phyloP scores from a whole-genome alignment of 192 early-diverging fungal species.

The Backusella macrospora region DNA sequence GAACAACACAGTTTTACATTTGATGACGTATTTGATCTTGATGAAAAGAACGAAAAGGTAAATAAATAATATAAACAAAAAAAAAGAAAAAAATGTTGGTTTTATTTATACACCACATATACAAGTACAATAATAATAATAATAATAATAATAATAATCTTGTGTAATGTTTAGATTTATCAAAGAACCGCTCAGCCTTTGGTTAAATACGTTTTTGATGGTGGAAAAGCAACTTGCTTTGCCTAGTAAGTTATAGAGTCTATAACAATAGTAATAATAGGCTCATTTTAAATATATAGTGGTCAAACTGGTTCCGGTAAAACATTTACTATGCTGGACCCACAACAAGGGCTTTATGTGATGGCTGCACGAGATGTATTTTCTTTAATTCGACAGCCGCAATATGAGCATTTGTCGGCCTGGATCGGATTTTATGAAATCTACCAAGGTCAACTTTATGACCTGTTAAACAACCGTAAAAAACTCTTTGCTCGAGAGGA shows the following conservation, averaged over 20 bases:
- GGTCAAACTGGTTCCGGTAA: constrained; percentile 89
- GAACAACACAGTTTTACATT: constrained; percentile 94
- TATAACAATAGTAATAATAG: not conserved
- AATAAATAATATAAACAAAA: not conserved
- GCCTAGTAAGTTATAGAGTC: constrained; percentile 70
- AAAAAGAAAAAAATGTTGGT: not conserved
- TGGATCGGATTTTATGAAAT: constrained; percentile 97
- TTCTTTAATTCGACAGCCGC: constrained; percentile 63
- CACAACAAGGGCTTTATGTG: constrained; percentile 88
- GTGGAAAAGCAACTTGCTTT: constrained; percentile 98
- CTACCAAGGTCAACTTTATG: constrained; percentile 95
- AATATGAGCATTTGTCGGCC: constrained; percentile 78
- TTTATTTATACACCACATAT: not conserved
- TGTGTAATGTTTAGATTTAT: constrained; percentile 50
- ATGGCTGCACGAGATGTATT: constrained; percentile 93
- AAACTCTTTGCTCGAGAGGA: constrained; percentile 95
- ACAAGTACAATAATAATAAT: too few species aligned
- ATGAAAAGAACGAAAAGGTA: constrained; percentile 84
- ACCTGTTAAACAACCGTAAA: constrained; percentile 90
- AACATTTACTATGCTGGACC: constrained; percentile 96
- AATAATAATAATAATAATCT: too few species aligned
- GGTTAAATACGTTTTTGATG: constrained; percentile 92
- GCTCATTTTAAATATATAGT: constrained; percentile 33
- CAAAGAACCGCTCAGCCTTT: constrained; percentile 89
- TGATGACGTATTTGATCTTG: constrained; percentile 94